Base-by-base conservation (phyloP, 495 filamentous ascomycete genomes). In the Penicillium nucicola region DNA sequence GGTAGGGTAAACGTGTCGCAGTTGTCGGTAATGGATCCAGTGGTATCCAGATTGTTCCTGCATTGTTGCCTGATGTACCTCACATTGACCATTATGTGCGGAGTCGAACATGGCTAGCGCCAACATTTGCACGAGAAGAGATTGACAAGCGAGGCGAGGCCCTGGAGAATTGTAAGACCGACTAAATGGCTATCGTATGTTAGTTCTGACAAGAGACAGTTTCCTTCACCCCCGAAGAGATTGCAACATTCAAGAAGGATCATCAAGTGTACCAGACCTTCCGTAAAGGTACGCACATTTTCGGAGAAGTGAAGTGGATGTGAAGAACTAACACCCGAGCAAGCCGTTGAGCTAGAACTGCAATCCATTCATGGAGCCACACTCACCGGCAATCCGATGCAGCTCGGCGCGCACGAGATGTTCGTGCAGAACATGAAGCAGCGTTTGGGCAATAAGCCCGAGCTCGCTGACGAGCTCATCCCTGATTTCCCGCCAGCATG, bases 21-120 rank as follows among this genome's bases (percentile, higher is more conserved):
- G 61, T 83, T 1, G 76, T 84, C 43, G 81, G 80, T 1, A 75
- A 74, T 41, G 77, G 79, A 3, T 78, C 67, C 5, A 76, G 71
- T 54, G 70, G 69, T 2, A 69, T 73, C 28, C 84, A 88, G 53
- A 74, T 87, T 17, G 76, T 89, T 12, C 82, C 84, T 1, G 76
- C 75, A 6, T 74, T 87, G 18, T 73, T 84, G 45, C 78, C 78
- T 11, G 53, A 70, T 7, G 79, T 81, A 12, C 57, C 67, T 10
- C 70, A 76, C 15, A 65, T 77, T 13, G 70, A 73, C 28, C 75
- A 69, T 25, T 78, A 75, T 45, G 62, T 77, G 12, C 62, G 69
- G 10, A 66, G 55, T 25, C 58, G 55, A 11, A 73, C 71, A 2
- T 81, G 78, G 77, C 50, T 81, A 1, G 42, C 71, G 7, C 71